Percentiles rank a stretch among this genome's conserved stretches.
These are phyloP conservation scores for Solanum okadae DNA, from an alignment of 257 asterid genomes.

Conservation along the genomic window DNA sequence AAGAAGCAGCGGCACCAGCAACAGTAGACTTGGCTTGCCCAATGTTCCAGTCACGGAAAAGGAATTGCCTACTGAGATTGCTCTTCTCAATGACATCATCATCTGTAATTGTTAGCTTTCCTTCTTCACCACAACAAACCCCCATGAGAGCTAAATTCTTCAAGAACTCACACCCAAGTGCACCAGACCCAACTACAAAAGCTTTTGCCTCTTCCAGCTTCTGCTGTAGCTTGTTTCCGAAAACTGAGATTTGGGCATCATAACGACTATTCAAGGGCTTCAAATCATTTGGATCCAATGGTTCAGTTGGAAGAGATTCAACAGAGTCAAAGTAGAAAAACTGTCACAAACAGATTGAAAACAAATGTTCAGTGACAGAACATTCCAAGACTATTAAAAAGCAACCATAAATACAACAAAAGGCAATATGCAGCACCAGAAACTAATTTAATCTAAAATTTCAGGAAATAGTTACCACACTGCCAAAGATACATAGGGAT, in stretches of 20 bases:
- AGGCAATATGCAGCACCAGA: not conserved
- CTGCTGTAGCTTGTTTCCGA: conserved; percentile 79
- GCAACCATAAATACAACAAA: not conserved
- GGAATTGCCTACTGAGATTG: conserved; percentile 94
- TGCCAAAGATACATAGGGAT: not conserved
- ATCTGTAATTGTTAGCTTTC: conserved; percentile 77
- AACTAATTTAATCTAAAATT: not conserved
- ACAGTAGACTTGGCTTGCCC: conserved; percentile 93
- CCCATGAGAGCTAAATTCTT: conserved; percentile 94
- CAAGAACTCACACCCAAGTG: conserved; percentile 88
- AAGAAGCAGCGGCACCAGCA: conserved; percentile 73
- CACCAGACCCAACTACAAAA: conserved; percentile 94
- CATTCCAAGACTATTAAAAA: not conserved
- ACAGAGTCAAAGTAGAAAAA: conserved; percentile 87
- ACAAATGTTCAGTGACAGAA: not conserved
- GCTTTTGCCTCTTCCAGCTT: conserved; percentile 68
- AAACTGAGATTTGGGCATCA: conserved; percentile 92
- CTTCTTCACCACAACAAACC: conserved; percentile 67
- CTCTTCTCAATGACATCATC: conserved; percentile 96
- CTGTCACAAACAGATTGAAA: conserved; percentile 22
- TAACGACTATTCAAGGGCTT: conserved; percentile 76
- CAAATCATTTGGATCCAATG: conserved; percentile 60
- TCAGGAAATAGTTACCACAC: not conserved
- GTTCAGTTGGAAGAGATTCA: conserved; percentile 83
- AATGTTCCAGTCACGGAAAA: conserved; percentile 91